Conservation (phyloP, 2,329 filamentous ascomycete genomes). For the Trichoderma hamatum region DNA sequence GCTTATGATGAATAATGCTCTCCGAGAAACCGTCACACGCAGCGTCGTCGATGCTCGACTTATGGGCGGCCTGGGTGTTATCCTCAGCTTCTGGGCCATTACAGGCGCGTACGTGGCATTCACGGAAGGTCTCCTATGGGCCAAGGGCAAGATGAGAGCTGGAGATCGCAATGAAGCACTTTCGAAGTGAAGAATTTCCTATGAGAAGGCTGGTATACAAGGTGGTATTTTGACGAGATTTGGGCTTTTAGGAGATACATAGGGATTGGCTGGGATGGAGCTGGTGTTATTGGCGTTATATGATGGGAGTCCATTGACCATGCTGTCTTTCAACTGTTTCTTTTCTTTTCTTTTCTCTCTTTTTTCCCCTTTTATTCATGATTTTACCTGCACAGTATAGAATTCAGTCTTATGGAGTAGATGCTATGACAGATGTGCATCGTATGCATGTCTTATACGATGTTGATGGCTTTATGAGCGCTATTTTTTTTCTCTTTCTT, state of each 20-base stretch:
- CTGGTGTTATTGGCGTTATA: not conserved
- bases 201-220: not conserved
- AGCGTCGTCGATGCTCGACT: conserved; percentile 49
- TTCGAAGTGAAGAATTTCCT: not conserved
- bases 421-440: not conserved
- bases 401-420: not conserved
- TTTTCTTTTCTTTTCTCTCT: not conserved
- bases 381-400: not conserved
- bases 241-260: not conserved
- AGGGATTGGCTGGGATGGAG: not conserved
- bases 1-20: conserved; percentile 46
- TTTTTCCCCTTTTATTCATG: not conserved
- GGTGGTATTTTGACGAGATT: not conserved
- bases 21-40: conserved; percentile 42
- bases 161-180: conserved; percentile 33
- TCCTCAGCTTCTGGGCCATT: conserved; percentile 53
- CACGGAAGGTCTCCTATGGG: conserved; percentile 49
- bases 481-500: not conserved
- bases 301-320: not conserved
- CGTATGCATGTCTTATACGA: not conserved
- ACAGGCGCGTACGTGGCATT: conserved; percentile 55
- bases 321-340: not conserved
- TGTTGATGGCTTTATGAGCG: not conserved
- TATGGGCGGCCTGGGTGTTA: conserved; percentile 50
- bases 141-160: conserved; percentile 39